These are phyloP conservation scores for Yamadazyma atmosphaerica DNA, from an alignment of 1,139 yeast species.

Conservation along the genomic window DNA sequence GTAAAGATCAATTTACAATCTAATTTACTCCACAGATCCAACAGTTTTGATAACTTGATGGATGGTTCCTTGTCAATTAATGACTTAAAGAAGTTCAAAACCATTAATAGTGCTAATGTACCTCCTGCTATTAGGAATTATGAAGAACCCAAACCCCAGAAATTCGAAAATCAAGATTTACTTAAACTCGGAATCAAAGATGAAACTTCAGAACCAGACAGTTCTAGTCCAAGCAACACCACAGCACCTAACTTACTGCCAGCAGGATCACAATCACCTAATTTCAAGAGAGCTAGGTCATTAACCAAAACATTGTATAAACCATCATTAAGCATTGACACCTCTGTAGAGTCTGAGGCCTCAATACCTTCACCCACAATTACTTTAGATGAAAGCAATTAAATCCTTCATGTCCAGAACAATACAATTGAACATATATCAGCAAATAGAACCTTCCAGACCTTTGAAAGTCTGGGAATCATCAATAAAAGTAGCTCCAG, in stretches of 20 bases:
- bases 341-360: conserved; percentile 10
- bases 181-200: conserved; percentile 21
- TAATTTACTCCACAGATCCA: conserved; percentile 40
- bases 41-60: conserved; percentile 33
- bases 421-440: too few species aligned
- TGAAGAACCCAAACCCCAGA: conserved; percentile 42
- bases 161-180: conserved; percentile 31
- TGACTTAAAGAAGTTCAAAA: conserved; percentile 27
- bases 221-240: conserved; percentile 5
- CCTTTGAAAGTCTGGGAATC: too few species aligned
- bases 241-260: conserved; percentile 4
- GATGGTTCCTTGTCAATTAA: conserved; percentile 23
- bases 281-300: conserved; percentile 22
- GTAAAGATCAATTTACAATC: conserved; percentile 42
- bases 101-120: conserved; percentile 13
- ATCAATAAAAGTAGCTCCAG: too few species aligned
- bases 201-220: conserved; percentile 5
- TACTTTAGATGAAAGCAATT: conserved; percentile 35
- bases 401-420: too few species aligned
- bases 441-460: too few species aligned
- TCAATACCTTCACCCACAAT: conserved; percentile 34
- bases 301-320: conserved; percentile 38
- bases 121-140: conserved; percentile 20
- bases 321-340: conserved; percentile 29
- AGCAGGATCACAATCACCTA: background rate